phyloP scores from a whole-genome alignment of 148 eudicot species.

The Polygonum maritimum region DNA sequence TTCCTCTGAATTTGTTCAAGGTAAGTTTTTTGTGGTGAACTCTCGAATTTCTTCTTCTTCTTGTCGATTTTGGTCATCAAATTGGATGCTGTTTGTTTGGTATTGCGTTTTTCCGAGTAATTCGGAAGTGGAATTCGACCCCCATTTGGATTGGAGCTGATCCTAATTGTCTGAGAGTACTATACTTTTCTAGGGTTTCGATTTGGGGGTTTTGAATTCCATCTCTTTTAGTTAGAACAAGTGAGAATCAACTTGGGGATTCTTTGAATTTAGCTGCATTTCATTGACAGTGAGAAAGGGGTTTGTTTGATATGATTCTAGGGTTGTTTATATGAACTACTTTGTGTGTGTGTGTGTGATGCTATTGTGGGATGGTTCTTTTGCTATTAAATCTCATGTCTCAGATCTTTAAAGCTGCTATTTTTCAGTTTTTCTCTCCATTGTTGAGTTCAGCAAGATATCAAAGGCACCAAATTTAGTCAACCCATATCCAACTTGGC shows the following conservation, averaged over 20 bases:
- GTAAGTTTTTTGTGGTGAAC: background rate
- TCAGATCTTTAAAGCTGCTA: slow-evolving; percentile 76
- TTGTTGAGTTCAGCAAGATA: slow-evolving; percentile 81
- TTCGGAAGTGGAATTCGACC: background rate
- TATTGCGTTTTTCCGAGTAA: background rate
- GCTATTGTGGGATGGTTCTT: slow-evolving; percentile 10
- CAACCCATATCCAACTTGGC: slow-evolving; percentile 46
- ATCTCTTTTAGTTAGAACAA: too few species aligned
- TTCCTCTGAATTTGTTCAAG: background rate
- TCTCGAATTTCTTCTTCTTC: background rate
- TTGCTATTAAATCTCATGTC: slow-evolving; percentile 6
- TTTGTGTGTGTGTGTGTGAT: slow-evolving; percentile 31
- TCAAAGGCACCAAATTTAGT: slow-evolving; percentile 44
- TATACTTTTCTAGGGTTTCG: background rate
- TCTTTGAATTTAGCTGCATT: slow-evolving; percentile 14
- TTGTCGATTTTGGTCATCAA: background rate
- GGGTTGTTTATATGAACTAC: slow-evolving; percentile 2
- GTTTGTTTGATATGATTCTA: background rate
- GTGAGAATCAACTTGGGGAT: background rate
- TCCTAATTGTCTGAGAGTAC: background rate
- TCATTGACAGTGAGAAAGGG: background rate
- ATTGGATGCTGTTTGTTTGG: background rate
- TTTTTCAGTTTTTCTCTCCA: slow-evolving; percentile 60
- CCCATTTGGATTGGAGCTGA: background rate
- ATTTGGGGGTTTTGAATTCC: background rate